phyloP scores from a whole-genome alignment of 2,329 filamentous ascomycete genomes.

The Alternaria gansuensis region DNA sequence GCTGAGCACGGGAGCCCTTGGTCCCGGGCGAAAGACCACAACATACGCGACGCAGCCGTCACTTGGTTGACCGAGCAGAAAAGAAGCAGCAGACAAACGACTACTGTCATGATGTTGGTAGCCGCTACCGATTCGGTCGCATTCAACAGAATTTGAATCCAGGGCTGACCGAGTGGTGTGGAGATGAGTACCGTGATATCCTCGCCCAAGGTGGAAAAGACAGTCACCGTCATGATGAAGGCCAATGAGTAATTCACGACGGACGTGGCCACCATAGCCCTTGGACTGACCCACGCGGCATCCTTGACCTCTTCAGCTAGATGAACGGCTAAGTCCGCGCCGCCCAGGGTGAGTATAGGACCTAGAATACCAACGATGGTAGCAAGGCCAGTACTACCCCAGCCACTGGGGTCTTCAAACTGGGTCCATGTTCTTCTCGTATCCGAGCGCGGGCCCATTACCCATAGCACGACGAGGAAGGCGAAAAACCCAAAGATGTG shows the following conservation, averaged over 20 bases:
- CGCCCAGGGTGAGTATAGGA: constrained; percentile 45
- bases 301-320: constrained; percentile 42
- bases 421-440: constrained; percentile 54
- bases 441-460: constrained; percentile 43
- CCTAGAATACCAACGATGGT: constrained; percentile 51
- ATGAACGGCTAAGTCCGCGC: constrained; percentile 48
- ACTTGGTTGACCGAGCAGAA: constrained; percentile 17
- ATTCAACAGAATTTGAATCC: constrained; percentile 35
- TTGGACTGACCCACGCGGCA: constrained; percentile 37
- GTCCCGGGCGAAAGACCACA: constrained; percentile 43
- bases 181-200: constrained; percentile 11
- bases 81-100: constrained; percentile 4
- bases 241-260: constrained; percentile 48
- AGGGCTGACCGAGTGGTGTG: constrained; percentile 28
- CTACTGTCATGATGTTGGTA: constrained; percentile 29
- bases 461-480: constrained; percentile 52
- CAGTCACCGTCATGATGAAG: constrained; percentile 38
- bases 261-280: constrained; percentile 50
- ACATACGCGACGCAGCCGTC: constrained; percentile 35
- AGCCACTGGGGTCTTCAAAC: constrained; percentile 57
- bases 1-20: constrained; percentile 33
- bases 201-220: constrained; percentile 16
- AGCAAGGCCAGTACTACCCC: constrained; percentile 53
- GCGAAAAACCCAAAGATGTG: constrained; percentile 63
- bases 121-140: constrained; percentile 31